phyloP scores from a whole-genome alignment of 1,139 yeast genomes.

The Chernovozyma aurita region DNA sequence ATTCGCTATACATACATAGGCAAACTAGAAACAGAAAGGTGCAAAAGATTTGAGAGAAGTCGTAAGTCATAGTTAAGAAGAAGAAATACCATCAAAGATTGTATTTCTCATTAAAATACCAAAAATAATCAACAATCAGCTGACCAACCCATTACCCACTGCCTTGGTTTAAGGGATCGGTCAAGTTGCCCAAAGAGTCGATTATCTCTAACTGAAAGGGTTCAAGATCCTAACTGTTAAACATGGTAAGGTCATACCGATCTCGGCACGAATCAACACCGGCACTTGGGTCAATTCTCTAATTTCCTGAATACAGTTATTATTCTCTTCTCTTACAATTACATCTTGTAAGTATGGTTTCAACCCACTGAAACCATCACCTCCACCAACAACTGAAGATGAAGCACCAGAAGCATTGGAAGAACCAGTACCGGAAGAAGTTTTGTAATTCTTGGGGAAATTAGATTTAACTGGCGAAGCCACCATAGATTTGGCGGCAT shows the following conservation, averaged over 20 bases:
- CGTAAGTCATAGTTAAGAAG: too few species aligned
- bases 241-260: conserved; percentile 94
- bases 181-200: too few species aligned
- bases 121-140: too few species aligned
- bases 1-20: too few species aligned
- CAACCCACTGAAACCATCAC: conserved; percentile 30
- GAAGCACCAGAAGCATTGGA: too few species aligned
- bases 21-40: too few species aligned
- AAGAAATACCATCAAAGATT: too few species aligned
- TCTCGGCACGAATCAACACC: conserved; percentile 81
- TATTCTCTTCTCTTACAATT: conserved; percentile 58
- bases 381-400: conserved; percentile 12
- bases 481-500: conserved; percentile 23
- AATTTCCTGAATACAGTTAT: conserved; percentile 70
- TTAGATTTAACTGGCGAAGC: conserved; percentile 23
- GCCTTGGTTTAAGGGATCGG: too few species aligned
- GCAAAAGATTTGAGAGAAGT: too few species aligned
- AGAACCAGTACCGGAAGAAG: conserved; percentile 20
- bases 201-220: conserved; percentile 53
- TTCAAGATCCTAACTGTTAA: conserved; percentile 90
- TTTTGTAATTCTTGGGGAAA: conserved; percentile 21
- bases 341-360: conserved; percentile 55
- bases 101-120: too few species aligned
- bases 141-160: too few species aligned
- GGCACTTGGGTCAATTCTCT: conserved; percentile 77